phyloP scores from a whole-genome alignment of 257 asterid species.

The Scutellaria galericulata region DNA sequence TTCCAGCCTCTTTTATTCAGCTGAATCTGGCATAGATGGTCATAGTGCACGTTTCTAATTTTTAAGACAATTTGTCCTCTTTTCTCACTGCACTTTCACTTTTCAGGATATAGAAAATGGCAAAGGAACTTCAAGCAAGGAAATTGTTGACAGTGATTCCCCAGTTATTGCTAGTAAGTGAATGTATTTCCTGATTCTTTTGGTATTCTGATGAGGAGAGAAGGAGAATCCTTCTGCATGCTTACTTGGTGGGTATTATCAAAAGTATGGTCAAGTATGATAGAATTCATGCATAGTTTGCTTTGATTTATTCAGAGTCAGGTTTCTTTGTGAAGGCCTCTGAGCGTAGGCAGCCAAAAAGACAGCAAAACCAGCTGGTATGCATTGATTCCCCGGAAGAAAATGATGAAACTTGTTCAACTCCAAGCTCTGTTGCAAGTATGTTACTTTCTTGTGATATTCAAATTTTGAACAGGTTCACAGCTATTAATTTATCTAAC shows the following conservation, averaged over 20 bases:
- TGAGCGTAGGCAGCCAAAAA: constrained; percentile 53
- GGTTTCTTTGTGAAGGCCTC: constrained; percentile 61
- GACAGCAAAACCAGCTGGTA: constrained; percentile 50
- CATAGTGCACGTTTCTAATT: background rate
- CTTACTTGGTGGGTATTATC: constrained; percentile 26
- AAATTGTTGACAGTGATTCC: constrained; percentile 47
- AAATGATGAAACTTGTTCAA: constrained; percentile 44
- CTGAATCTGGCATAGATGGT: background rate
- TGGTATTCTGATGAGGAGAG: constrained; percentile 16
- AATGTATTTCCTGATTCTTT: constrained; percentile 20
- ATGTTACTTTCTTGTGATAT: constrained; percentile 41
- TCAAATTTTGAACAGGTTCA: constrained; percentile 9
- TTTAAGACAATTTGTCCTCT: constrained; percentile 6
- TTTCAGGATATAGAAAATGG: constrained; percentile 56
- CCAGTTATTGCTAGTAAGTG: constrained; percentile 62
- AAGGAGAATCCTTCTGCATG: constrained; percentile 25
- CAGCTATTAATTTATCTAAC: constrained; percentile 16
- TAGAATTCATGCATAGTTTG: constrained; percentile 28
- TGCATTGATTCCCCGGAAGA: constrained; percentile 46
- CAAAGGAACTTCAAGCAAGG: constrained; percentile 49
- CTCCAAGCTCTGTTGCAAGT: constrained; percentile 61
- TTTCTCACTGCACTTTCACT: constrained; percentile 18
- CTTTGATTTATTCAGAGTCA: constrained; percentile 56
- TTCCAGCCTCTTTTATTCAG: constrained; percentile 4
- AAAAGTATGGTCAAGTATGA: constrained; percentile 16